A percentile compares a stretch with the other conserved stretches of the same genome.
Evolutionary conservation across 2,329 filamentous ascomycete genomes (phyloP).

Genomic region (Phialophora chinensis): DNA sequence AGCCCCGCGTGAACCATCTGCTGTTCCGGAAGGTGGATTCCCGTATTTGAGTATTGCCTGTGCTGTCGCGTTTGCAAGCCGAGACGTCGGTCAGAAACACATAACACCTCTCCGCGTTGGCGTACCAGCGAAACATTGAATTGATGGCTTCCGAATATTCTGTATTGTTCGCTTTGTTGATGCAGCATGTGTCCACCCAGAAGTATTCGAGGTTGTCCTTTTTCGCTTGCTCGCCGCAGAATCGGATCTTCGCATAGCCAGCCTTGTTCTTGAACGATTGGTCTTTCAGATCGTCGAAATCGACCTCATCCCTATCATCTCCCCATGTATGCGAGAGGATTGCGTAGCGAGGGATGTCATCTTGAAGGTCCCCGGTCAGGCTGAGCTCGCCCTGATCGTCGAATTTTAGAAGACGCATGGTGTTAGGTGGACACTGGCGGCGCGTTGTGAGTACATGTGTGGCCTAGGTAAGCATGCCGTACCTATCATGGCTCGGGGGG

Average conservation of each 20-base stretch:
- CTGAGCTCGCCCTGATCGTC: not conserved
- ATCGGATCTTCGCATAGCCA: not conserved
- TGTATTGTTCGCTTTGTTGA: slow-evolving; percentile 36
- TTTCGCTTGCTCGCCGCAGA: not conserved
- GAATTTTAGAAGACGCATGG: not conserved
- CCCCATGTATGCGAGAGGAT: slow-evolving; percentile 41
- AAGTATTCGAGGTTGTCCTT: slow-evolving; percentile 33
- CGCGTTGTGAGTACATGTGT: too few relatives aligned
- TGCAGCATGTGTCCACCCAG: slow-evolving; percentile 41
- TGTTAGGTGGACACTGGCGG: too few relatives aligned
- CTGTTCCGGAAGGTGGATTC: too few relatives aligned
- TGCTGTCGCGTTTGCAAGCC: too few relatives aligned
- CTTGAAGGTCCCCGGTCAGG: not conserved
- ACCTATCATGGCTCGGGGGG: too few relatives aligned
- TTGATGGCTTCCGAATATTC: slow-evolving; percentile 38
- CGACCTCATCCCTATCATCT: slow-evolving; percentile 36
- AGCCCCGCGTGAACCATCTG: too few relatives aligned
- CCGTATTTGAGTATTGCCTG: too few relatives aligned
- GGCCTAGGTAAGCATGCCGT: too few relatives aligned
- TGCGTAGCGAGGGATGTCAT: slow-evolving; percentile 26
- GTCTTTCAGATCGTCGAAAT: slow-evolving; percentile 34
- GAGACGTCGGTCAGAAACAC: too few relatives aligned
- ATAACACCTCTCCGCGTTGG: too few relatives aligned
- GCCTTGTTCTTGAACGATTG: not conserved
- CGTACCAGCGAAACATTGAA: slow-evolving; percentile 41